Evolutionary conservation across 2,329 filamentous ascomycete species (phyloP).

Genomic region (Apiospora sp.): DNA sequence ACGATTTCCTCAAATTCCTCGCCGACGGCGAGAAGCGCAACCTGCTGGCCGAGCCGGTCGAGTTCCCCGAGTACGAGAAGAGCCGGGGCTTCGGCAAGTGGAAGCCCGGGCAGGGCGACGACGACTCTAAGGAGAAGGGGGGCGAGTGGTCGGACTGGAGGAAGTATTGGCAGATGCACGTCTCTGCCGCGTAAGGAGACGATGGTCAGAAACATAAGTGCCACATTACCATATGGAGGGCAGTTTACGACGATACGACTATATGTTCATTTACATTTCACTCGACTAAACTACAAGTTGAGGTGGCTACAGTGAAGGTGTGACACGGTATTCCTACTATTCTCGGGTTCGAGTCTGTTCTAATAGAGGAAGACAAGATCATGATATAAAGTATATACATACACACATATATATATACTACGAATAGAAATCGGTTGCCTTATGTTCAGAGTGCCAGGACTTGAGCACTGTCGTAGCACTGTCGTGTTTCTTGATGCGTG

Average conservation of each 20-base stretch:
- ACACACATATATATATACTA: background rate
- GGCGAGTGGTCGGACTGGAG: constrained; percentile 51
- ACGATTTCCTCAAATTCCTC: constrained; percentile 64
- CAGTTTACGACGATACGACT: background rate
- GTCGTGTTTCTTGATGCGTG: background rate
- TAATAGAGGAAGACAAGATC: background rate
- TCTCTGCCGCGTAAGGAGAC: constrained; percentile 31
- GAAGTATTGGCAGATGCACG: constrained; percentile 45
- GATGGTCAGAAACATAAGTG: background rate
- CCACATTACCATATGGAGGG: background rate
- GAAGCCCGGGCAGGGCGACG: constrained; percentile 43
- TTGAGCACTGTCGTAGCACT: constrained; percentile 1
- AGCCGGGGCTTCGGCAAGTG: constrained; percentile 43
- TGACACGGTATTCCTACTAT: background rate
- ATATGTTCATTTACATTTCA: background rate
- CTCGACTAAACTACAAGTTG: background rate
- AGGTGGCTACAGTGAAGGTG: background rate
- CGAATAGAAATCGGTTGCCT: background rate
- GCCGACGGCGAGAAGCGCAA: constrained; percentile 50
- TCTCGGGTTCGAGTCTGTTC: background rate
- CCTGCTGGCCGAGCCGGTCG: constrained; percentile 57
- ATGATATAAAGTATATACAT: background rate
- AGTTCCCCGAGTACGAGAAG: constrained; percentile 51
- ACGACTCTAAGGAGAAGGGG: constrained; percentile 32
- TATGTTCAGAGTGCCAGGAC: background rate